Conservation (phyloP, 2,329 filamentous ascomycete genomes). For the Aureobasidium uvarum region DNA sequence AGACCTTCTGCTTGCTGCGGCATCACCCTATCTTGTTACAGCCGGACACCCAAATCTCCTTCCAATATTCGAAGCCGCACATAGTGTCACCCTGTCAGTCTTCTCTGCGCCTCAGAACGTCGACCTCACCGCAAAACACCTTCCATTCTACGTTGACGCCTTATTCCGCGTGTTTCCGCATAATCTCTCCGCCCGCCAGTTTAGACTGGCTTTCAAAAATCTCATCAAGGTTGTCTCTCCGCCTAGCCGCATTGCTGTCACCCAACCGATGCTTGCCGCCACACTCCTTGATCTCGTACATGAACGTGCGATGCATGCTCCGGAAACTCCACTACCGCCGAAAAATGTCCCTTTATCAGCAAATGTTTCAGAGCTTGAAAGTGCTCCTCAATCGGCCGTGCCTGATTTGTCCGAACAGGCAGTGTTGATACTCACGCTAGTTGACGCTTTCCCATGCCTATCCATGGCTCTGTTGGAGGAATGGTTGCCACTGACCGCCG, state of each 20-base stretch:
- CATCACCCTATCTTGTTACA: constrained; percentile 69
- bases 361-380: constrained; percentile 26
- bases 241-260: constrained; percentile 69
- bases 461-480: constrained; percentile 69
- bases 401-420: constrained; percentile 70
- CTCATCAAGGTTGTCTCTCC: constrained; percentile 78
- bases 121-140: constrained; percentile 64
- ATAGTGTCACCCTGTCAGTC: constrained; percentile 76
- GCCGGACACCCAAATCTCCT: constrained; percentile 58
- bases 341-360: constrained; percentile 29
- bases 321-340: constrained; percentile 44
- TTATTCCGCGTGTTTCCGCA: constrained; percentile 76
- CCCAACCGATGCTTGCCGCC: constrained; percentile 74
- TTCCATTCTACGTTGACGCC: constrained; percentile 80
- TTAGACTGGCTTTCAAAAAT: constrained; percentile 83
- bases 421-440: constrained; percentile 69
- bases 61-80: constrained; percentile 82
- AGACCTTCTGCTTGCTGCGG: constrained; percentile 68
- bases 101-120: constrained; percentile 78
- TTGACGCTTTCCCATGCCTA: constrained; percentile 75
- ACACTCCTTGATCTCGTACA: constrained; percentile 75
- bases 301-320: constrained; percentile 60
- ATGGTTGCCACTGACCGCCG: constrained; percentile 72
- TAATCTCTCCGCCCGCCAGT: constrained; percentile 78
- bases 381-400: constrained; percentile 29